These are phyloP conservation scores for Phytomonas serpens DNA, from an alignment of 208 protist species.

Conservation along the genomic window DNA sequence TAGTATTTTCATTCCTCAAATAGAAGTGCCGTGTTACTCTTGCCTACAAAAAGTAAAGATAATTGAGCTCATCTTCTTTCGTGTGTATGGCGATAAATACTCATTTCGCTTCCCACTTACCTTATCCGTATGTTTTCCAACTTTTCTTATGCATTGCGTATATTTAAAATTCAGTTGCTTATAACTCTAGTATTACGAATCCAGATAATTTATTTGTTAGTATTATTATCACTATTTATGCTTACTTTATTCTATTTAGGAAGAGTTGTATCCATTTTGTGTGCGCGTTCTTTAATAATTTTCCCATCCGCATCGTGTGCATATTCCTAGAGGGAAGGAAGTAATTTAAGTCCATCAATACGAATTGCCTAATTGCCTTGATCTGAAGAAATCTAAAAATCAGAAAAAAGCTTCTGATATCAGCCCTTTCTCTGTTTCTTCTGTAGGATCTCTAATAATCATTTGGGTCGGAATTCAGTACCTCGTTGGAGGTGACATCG, in stretches of 20 bases:
- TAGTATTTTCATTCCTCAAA: slow-evolving; percentile 4
- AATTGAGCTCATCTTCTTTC: not conserved
- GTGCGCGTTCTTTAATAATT: slow-evolving; percentile 14
- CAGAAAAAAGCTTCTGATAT: not conserved
- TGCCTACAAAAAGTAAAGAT: not conserved
- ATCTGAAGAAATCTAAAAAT: not conserved
- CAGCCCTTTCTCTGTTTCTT: not conserved
- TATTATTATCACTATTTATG: slow-evolving; percentile 9
- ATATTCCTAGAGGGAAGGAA: not conserved
- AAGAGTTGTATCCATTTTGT: slow-evolving; percentile 6
- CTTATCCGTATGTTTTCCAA: not conserved
- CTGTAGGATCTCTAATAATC: not conserved
- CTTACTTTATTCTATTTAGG: slow-evolving; percentile 5
- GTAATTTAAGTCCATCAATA: not conserved
- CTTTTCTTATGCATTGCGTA: not conserved
- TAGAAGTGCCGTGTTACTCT: not conserved
- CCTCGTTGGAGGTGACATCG: not conserved
- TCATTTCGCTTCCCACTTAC: slow-evolving; percentile 5
- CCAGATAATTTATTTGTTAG: not conserved
- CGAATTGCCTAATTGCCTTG: not conserved
- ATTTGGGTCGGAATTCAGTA: not conserved
- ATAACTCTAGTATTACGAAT: not conserved
- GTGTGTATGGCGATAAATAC: slow-evolving; percentile 10
- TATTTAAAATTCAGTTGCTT: not conserved
- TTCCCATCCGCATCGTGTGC: not conserved